Evolutionary conservation across 1,284 basidiomycete species (phyloP).

Genomic region (Inonotus obliquus): DNA sequence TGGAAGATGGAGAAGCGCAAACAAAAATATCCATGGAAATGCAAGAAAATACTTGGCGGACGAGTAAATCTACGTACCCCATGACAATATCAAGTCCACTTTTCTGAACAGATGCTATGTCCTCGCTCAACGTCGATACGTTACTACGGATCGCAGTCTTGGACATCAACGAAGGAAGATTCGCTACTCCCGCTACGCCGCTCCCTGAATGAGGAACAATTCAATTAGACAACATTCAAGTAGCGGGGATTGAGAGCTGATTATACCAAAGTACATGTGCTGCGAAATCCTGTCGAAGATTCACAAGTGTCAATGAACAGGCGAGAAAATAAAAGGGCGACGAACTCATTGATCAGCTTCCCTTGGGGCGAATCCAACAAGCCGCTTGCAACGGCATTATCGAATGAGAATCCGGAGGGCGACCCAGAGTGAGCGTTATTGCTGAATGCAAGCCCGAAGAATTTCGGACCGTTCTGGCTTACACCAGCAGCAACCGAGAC

Average conservation of each 20-base stretch:
- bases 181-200: constrained; percentile 24
- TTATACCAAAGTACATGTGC: constrained; percentile 48
- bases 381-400: constrained; percentile 26
- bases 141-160: constrained; percentile 57
- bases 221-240: not conserved
- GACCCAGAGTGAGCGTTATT: constrained; percentile 9
- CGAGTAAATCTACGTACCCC: constrained; percentile 35
- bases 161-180: constrained; percentile 41
- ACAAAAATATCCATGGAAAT: not conserved
- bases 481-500: constrained; percentile 27
- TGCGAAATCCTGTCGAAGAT: constrained; percentile 48
- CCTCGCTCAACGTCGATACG: constrained; percentile 42
- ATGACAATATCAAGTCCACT: constrained; percentile 53
- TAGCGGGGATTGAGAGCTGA: constrained; percentile 31
- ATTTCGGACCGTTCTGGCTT: constrained; percentile 24
- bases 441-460: constrained; percentile 12
- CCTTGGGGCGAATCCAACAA: constrained; percentile 31
- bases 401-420: constrained; percentile 18
- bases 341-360: constrained; percentile 30
- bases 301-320: not conserved
- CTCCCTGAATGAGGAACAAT: constrained; percentile 31
- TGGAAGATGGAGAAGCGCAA: not conserved
- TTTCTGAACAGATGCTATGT: constrained; percentile 43
- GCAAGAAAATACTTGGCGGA: not conserved
- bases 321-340: constrained; percentile 4